Evolutionary conservation across 139 green algal species (phyloP), one percentile per base, ranked within the genome.

Genomic region (Marvania coccoides): DNA sequence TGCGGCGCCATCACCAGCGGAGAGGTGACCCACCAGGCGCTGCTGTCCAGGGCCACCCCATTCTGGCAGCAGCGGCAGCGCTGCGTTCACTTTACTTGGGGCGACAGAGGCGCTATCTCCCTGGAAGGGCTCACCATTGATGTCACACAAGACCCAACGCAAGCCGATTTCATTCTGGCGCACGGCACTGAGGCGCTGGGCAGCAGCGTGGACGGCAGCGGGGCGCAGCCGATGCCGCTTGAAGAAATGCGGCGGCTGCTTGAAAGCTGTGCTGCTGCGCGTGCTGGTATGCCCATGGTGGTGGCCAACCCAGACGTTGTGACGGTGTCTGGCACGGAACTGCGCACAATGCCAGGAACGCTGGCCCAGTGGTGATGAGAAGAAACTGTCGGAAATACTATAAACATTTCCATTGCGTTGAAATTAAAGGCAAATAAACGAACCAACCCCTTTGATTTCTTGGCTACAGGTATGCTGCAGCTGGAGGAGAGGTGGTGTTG

Each of bases 21-120:
- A 0, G 91, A 97, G 69, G 47, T 95, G 9, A 78, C 87, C 0
- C 82, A 95, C 67, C 33, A 37, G 1, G 42, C 70, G 45, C 73
- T 94, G 24, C 5, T 15, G 12, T 6, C 51, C 0, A 62, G 87
- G 10, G 71, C 73, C 0, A 42, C 54, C 31, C 4, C 19, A 5
- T 87, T 73, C 45, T 92, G 82, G 83, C 12, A 74, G 47, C n/a
- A 8, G 12, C 76, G 86, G 10, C 69, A 35, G 19, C 68, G 74
- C 33, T 88, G 78, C 72, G 28, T 98, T 12, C 92, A 97, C 73
- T 80, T 97, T 61, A 97, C 90, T 1, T 97, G 91, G 91, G 62
- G 48, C 19, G 68, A 37, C 0, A 61, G 90, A 2, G 90, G 90
- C 0, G 70, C 67, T 15, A 79, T 94, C 3, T 80, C 71, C 0